A percentile compares a stretch with the other conserved stretches of the same genome.
phyloP scores from a whole-genome alignment of 2,329 filamentous ascomycete species.

The Huntiella bhutanensis region DNA sequence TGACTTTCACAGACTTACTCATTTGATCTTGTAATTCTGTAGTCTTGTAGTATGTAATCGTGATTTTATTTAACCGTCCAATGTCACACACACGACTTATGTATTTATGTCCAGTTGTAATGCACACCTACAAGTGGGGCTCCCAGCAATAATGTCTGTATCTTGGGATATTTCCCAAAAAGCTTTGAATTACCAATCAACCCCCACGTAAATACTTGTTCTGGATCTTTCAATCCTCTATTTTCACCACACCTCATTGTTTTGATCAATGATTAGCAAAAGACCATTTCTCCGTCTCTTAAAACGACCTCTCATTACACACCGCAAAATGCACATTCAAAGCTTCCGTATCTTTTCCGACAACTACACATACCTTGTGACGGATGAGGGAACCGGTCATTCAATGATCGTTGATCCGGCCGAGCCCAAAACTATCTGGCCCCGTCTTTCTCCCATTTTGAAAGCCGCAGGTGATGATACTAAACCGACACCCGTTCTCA shows the following conservation, averaged over 20 bases:
- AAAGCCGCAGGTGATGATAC: constrained; percentile 41
- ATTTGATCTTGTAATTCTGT: too few species aligned
- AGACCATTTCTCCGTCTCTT: neutral
- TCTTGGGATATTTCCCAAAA: too few species aligned
- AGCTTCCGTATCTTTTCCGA: constrained; percentile 83
- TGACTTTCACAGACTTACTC: too few species aligned
- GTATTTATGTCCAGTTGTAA: too few species aligned
- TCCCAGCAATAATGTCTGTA: too few species aligned
- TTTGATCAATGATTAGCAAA: neutral
- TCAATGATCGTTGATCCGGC: constrained; percentile 66
- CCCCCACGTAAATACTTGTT: too few species aligned
- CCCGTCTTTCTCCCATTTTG: constrained; percentile 44
- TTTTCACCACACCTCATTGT: neutral
- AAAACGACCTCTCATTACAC: neutral
- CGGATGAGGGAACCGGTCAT: constrained; percentile 62
- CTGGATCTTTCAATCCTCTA: neutral
- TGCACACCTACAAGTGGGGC: too few species aligned
- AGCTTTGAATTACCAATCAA: too few species aligned
- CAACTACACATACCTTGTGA: constrained; percentile 71
- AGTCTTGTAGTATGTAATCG: too few species aligned
- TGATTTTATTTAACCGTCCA: too few species aligned
- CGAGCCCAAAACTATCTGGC: constrained; percentile 46
- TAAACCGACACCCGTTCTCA: constrained; percentile 46
- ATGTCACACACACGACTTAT: too few species aligned
- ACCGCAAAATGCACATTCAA: constrained; percentile 60